Conservation (phyloP, 1,284 basidiomycete species). For the Anthracocystis panici-leucophaei region DNA sequence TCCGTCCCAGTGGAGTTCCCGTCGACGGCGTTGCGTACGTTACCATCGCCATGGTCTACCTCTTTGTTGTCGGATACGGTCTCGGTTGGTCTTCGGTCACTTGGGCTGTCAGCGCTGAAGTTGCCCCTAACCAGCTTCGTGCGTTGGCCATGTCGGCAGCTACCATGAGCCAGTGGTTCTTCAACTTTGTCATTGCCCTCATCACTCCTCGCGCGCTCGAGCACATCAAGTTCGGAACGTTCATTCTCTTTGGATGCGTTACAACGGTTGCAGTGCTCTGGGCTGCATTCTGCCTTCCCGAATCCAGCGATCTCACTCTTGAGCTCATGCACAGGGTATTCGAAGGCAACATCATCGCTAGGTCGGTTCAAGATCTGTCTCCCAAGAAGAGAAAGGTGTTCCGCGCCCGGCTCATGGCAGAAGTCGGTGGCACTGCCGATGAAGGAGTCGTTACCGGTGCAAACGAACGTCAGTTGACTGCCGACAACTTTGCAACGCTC, state of each 20-base stretch:
- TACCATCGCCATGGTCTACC: slow-evolving; percentile 50
- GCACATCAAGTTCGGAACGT: slow-evolving; percentile 64
- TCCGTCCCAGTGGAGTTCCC: slow-evolving; percentile 37
- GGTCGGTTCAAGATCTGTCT: slow-evolving; percentile 57
- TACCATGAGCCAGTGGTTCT: slow-evolving; percentile 55
- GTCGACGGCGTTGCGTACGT: slow-evolving; percentile 42
- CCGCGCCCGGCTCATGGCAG: slow-evolving; percentile 37
- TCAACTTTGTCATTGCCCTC: slow-evolving; percentile 65
- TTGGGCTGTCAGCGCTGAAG: slow-evolving; percentile 62
- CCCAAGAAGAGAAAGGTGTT: slow-evolving; percentile 45
- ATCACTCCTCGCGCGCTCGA: slow-evolving; percentile 62
- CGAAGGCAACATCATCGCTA: slow-evolving; percentile 59
- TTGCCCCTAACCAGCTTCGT: slow-evolving; percentile 67
- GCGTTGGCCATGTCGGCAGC: slow-evolving; percentile 63
- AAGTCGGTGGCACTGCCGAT: slow-evolving; percentile 41
- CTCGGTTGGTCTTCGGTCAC: slow-evolving; percentile 50
- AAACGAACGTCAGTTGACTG: background rate
- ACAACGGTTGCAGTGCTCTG: slow-evolving; percentile 59
- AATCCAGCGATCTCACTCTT: slow-evolving; percentile 61
- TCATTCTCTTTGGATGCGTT: slow-evolving; percentile 59
- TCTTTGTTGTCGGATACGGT: slow-evolving; percentile 42
- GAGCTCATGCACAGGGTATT: slow-evolving; percentile 62
- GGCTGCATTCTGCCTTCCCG: slow-evolving; percentile 63
- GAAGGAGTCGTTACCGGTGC: background rate
- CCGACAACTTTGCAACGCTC: slow-evolving; percentile 17